Evolutionary conservation across 2,329 filamentous ascomycete species (phyloP).

Genomic region (Phyllosticta citriasiana): DNA sequence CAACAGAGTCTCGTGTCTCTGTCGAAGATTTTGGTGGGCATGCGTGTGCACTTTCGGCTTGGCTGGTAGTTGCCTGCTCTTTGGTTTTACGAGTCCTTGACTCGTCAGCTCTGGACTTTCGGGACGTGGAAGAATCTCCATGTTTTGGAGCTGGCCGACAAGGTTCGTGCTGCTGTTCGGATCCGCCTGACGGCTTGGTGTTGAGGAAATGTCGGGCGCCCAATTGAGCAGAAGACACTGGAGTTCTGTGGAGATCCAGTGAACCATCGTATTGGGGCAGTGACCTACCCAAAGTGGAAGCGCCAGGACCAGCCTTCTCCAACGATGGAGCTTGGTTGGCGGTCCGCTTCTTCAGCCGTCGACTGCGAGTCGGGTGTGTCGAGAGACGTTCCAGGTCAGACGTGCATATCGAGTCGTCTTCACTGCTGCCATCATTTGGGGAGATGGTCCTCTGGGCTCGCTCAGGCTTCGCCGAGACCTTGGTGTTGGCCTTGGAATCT

Average conservation of each 20-base stretch:
- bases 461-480: not conserved
- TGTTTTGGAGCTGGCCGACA: not conserved
- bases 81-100: not conserved
- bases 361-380: not conserved
- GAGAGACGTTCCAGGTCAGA: not conserved
- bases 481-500: not conserved
- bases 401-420: not conserved
- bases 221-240: not conserved
- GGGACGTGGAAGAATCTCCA: not conserved
- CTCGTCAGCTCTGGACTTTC: not conserved
- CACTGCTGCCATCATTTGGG: not conserved
- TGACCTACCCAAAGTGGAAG: not conserved
- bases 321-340: not conserved
- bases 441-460: not conserved
- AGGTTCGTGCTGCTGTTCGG: not conserved
- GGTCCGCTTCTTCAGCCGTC: not conserved
- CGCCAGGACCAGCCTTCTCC: not conserved
- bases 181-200: not conserved
- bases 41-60: not conserved
- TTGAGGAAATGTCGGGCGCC: too few species aligned
- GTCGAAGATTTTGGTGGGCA: not conserved
- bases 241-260: not conserved
- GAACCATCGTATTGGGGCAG: not conserved
- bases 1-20: constrained; percentile 1
- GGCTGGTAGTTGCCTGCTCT: not conserved